phyloP scores from a whole-genome alignment of 371 early-diverging fungal species.

The Nematocida sp. region DNA sequence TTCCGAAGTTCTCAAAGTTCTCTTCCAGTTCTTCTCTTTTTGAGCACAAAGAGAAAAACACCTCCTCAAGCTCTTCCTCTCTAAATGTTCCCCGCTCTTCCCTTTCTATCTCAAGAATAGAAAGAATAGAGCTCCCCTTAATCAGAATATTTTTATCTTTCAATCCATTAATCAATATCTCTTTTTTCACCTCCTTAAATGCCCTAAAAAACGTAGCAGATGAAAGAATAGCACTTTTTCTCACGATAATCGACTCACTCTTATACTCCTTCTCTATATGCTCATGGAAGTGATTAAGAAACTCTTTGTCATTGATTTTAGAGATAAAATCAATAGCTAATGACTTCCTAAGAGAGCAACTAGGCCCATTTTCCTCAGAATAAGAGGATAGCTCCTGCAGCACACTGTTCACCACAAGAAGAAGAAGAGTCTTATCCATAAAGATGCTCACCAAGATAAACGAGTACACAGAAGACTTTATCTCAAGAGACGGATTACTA shows the following conservation, averaged over 20 bases:
- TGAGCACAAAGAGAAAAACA: constrained; percentile 8
- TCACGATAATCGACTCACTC: constrained; percentile 6
- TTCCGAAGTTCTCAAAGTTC: constrained; percentile 7
- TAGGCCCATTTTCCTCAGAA: not conserved
- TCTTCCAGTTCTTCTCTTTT: constrained; percentile 32
- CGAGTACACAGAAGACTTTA: constrained; percentile 46
- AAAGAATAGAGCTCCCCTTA: constrained; percentile 7
- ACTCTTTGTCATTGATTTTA: constrained; percentile 37
- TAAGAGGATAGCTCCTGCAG: constrained; percentile 28
- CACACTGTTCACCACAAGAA: constrained; percentile 50
- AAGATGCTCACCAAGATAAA: constrained; percentile 13
- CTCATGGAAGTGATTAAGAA: constrained; percentile 44
- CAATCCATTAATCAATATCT: not conserved
- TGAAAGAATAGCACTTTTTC: constrained; percentile 35
- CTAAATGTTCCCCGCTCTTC: constrained; percentile 1
- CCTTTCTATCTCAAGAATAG: constrained; percentile 29
- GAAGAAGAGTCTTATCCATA: constrained; percentile 23
- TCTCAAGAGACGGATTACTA: constrained; percentile 7
- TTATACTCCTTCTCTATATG: constrained; percentile 19
- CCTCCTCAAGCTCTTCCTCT: not conserved
- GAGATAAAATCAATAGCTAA: constrained; percentile 49
- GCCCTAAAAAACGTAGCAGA: constrained; percentile 16
- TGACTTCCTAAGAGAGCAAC: not conserved
- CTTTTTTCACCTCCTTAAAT: constrained; percentile 27
- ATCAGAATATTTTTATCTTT: constrained; percentile 2